phyloP scores from a whole-genome alignment of 208 protist species.

The Angomonas ambiguus region DNA sequence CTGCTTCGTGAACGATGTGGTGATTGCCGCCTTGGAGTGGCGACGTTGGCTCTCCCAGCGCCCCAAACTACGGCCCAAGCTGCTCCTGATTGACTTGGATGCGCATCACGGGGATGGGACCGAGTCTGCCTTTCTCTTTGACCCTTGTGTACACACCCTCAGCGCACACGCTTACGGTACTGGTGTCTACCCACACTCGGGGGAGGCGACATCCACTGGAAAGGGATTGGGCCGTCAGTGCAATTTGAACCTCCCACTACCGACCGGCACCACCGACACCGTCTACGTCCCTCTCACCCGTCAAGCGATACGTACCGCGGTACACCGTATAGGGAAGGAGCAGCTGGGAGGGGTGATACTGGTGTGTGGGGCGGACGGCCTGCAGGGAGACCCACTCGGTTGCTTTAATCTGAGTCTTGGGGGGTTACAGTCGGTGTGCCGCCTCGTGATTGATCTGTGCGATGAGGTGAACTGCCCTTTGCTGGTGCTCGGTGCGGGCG shows the following conservation, averaged over 20 bases:
- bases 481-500: constrained; percentile 30
- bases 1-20: constrained; percentile 99
- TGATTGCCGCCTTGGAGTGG: constrained; percentile 96
- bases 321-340: constrained; percentile 53
- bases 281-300: constrained; percentile 77
- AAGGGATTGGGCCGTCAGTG: constrained; percentile 76
- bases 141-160: constrained; percentile 95
- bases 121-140: constrained; percentile 96
- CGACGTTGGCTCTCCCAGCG: constrained; percentile 58
- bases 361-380: constrained; percentile 95
- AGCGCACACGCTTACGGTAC: constrained; percentile 88
- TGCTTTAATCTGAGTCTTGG: constrained; percentile 89
- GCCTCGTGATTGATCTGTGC: constrained; percentile 23
- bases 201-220: constrained; percentile 88
- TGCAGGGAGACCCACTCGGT: constrained; percentile 94
- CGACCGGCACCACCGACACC: constrained; percentile 80
- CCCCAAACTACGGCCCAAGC: constrained; percentile 35
- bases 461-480: constrained; percentile 18
- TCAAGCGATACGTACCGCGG: constrained; percentile 68
- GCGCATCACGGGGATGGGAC: constrained; percentile 99
- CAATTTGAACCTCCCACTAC: constrained; percentile 90
- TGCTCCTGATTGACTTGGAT: constrained; percentile 98
- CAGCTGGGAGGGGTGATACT: constrained; percentile 92
- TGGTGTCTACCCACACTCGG: constrained; percentile 94
- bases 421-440: constrained; percentile 32